Conservation (phyloP, 2,329 filamentous ascomycete species). For the Colletotrichum tofieldiae region DNA sequence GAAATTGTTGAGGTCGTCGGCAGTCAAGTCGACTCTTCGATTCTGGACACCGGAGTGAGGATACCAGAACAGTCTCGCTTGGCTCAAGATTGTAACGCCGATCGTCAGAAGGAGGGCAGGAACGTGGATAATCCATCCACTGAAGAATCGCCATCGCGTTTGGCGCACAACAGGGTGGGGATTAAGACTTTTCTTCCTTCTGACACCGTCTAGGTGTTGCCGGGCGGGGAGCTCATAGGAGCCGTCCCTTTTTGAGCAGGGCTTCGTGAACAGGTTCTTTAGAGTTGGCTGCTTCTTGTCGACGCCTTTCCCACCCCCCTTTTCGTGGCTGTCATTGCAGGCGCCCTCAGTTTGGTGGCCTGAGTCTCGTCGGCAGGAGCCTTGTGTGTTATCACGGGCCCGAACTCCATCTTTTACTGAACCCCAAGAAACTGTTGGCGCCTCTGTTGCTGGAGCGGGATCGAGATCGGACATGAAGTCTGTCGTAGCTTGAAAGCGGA, state of each 20-base stretch:
- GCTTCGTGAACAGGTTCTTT: background rate
- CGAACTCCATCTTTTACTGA: background rate
- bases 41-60: conserved; percentile 3
- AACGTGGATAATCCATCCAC: conserved; percentile 28
- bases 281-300: background rate
- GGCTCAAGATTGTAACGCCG: conserved; percentile 17
- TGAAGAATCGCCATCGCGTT: conserved; percentile 3
- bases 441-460: background rate
- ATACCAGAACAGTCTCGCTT: conserved; percentile 28
- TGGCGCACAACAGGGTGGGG: background rate
- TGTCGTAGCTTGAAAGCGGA: background rate
- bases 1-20: conserved; percentile 29
- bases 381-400: too few species aligned
- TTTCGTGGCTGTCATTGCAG: background rate
- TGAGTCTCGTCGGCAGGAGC: too few species aligned
- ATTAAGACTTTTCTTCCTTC: background rate
- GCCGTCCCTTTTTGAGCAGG: background rate
- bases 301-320: background rate
- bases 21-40: background rate
- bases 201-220: background rate
- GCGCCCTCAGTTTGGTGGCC: too few species aligned
- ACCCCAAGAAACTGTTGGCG: background rate
- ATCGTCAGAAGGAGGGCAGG: conserved; percentile 20
- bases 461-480: too few species aligned
- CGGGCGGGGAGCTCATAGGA: background rate